A percentile compares a stretch with the other conserved stretches of the same genome.
Conservation (phyloP, 192 early-diverging fungal species). For the Pilaira anomala region DNA sequence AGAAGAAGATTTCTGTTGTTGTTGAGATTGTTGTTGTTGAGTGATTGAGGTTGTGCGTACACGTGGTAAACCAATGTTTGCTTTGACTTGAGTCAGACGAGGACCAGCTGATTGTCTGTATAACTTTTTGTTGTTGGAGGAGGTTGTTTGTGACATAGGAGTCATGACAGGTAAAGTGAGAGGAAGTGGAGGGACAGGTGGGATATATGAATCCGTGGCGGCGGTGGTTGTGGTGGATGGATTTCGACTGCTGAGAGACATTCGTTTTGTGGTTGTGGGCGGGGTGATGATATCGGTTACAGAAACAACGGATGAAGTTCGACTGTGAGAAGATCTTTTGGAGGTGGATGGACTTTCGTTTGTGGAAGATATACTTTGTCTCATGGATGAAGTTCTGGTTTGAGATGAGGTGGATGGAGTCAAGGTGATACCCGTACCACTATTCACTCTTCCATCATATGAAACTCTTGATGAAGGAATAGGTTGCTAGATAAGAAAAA, state of each 20-base stretch:
- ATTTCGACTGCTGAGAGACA: not conserved
- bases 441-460: not conserved
- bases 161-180: not conserved
- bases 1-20: not conserved
- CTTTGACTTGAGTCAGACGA: constrained; percentile 9
- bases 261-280: not conserved
- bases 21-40: not conserved
- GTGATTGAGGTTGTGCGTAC: constrained; percentile 20
- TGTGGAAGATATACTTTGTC: not conserved
- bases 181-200: not conserved
- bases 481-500: constrained; percentile 1
- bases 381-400: not conserved
- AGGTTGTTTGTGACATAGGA: not conserved
- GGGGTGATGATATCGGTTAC: not conserved
- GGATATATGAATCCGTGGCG: not conserved
- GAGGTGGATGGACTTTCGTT: not conserved
- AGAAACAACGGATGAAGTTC: not conserved
- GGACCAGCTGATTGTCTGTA: constrained; percentile 6
- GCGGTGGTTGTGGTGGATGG: not conserved
- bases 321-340: not conserved
- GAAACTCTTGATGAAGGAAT: constrained; percentile 14
- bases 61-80: constrained; percentile 14
- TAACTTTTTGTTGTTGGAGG: not conserved
- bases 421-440: not conserved
- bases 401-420: not conserved